These are phyloP conservation scores for Euclidium syriacum DNA, from an alignment of 345 rosid genomes.

Conservation along the genomic window DNA sequence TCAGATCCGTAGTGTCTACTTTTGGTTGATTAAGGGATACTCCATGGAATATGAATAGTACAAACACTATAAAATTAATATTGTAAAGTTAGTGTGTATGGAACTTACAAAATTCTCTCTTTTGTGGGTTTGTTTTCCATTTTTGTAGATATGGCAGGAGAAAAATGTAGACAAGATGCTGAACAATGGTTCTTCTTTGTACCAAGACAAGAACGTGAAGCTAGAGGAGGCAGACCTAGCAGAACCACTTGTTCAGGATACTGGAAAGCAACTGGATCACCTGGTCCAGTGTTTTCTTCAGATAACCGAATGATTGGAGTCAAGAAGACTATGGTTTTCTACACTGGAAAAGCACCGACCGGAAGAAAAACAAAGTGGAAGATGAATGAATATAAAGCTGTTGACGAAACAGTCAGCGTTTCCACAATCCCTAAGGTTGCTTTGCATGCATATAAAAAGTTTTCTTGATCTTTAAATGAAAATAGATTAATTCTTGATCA, in stretches of 20 bases:
- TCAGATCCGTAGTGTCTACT: no score
- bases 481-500: not conserved
- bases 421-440: constrained; percentile 43
- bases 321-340: constrained; percentile 95
- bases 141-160: constrained; percentile 61
- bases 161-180: constrained; percentile 48
- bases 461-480: not conserved
- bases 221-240: constrained; percentile 74
- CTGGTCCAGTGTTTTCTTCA: constrained; percentile 67
- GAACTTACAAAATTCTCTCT: not conserved
- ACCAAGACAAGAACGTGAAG: constrained; percentile 82
- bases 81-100: not conserved
- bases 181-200: constrained; percentile 98
- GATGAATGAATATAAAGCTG: constrained; percentile 90
- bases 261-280: constrained; percentile 98
- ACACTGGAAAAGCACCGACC: constrained; percentile 72
- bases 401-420: constrained; percentile 36
- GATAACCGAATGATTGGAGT: constrained; percentile 64
- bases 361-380: constrained; percentile 93
- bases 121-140: not conserved
- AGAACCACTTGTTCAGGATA: constrained; percentile 80
- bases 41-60: not conserved
- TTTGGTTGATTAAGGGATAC: not conserved
- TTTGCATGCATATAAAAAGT: not conserved
- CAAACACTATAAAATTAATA: not conserved